Evolutionary conservation across 495 filamentous ascomycete genomes (phyloP).

Genomic region (Penicillium taxi): DNA sequence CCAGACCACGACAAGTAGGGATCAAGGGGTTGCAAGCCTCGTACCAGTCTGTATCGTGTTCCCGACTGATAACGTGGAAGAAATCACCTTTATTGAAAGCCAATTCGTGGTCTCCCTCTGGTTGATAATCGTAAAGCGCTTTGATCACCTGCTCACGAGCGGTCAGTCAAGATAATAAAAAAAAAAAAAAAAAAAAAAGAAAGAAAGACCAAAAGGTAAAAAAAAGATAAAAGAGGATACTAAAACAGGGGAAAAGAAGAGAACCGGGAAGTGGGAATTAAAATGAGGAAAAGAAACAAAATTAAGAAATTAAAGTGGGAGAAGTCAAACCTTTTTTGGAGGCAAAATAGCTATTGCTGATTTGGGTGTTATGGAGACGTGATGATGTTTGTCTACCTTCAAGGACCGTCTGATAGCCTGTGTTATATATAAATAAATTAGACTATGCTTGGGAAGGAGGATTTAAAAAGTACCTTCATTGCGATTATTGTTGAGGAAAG

Average conservation of each 20-base stretch:
- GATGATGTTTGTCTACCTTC: constrained; percentile 75
- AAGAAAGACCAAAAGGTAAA: neutral
- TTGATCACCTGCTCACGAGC: constrained; percentile 69
- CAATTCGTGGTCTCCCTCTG: constrained; percentile 68
- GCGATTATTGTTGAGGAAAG: constrained; percentile 7
- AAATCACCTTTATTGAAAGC: constrained; percentile 92
- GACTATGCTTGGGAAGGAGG: too few species aligned
- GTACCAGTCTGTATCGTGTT: constrained; percentile 94
- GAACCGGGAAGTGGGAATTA: constrained; percentile 3
- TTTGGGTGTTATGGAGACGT: constrained; percentile 85
- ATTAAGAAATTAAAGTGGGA: neutral
- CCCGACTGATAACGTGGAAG: constrained; percentile 95
- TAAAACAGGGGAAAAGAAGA: neutral
- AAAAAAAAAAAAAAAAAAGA: constrained; percentile 7
- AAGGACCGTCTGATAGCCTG: constrained; percentile 79
- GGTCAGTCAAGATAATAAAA: too few species aligned
- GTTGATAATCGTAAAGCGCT: constrained; percentile 88
- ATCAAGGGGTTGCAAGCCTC: constrained; percentile 95
- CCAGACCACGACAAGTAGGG: constrained; percentile 79
- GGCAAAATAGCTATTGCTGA: constrained; percentile 90
- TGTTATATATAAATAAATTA: constrained; percentile 11
- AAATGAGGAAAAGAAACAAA: neutral
- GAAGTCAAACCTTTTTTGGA: constrained; percentile 73
- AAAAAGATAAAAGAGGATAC: neutral
- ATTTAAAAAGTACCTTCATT: constrained; percentile 27